Percentiles rank a stretch among this genome's conserved stretches.
phyloP scores from a whole-genome alignment of 495 filamentous ascomycete species.

The Hypoxylon lienhwacheense region DNA sequence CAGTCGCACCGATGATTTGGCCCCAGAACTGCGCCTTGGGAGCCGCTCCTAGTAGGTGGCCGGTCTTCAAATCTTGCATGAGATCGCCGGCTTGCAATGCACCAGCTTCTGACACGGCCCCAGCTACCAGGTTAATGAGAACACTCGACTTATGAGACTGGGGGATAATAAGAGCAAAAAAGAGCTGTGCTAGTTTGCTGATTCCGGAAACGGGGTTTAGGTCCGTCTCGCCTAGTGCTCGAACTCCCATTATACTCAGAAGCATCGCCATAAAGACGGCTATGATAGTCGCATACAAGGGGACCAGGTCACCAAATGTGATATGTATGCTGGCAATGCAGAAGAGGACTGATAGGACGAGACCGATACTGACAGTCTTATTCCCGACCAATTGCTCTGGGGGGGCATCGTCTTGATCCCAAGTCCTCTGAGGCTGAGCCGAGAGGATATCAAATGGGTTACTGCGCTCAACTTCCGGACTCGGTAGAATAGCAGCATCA shows the following conservation, averaged over 20 bases:
- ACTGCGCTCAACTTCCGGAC: conserved; percentile 32
- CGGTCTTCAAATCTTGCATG: conserved; percentile 98
- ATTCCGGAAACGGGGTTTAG: conserved; percentile 97
- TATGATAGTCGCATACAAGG: conserved; percentile 71
- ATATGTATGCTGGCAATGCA: conserved; percentile 79
- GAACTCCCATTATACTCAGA: conserved; percentile 91
- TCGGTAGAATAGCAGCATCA: conserved; percentile 18
- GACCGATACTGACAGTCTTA: conserved; percentile 69
- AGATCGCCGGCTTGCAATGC: conserved; percentile 95
- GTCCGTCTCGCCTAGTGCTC: conserved; percentile 93
- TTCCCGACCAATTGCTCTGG: conserved; percentile 78
- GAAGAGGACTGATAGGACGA: conserved; percentile 73
- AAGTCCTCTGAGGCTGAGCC: conserved; percentile 22
- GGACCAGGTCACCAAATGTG: conserved; percentile 71
- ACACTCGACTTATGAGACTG: conserved; percentile 74
- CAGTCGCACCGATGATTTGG: conserved; percentile 84
- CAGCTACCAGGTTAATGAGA: conserved; percentile 89
- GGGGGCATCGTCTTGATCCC: conserved; percentile 73
- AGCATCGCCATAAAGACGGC: conserved; percentile 87
- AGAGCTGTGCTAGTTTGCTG: conserved; percentile 91
- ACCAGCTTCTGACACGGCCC: conserved; percentile 83
- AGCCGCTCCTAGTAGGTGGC: conserved; percentile 86
- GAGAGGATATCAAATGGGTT: conserved; percentile 20
- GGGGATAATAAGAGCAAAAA: conserved; percentile 86
- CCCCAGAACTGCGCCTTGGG: conserved; percentile 97